Conservation (phyloP, 1,139 yeast genomes). For the Zygosaccharomyces sapae region DNA sequence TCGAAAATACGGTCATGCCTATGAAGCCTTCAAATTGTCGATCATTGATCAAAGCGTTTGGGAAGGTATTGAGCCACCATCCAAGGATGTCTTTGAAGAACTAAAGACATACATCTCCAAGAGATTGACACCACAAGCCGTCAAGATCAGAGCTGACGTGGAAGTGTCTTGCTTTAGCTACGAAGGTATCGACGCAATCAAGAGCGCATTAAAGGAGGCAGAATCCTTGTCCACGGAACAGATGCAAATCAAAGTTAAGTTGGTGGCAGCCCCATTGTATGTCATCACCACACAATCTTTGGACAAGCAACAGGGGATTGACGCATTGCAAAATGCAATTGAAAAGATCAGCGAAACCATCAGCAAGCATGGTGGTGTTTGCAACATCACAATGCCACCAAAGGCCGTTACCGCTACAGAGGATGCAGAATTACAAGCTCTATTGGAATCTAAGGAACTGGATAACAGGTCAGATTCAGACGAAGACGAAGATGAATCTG, state of each 20-base stretch:
- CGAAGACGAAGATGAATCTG: conserved; percentile 55
- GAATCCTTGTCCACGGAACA: conserved; percentile 80
- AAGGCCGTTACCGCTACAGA: conserved; percentile 98
- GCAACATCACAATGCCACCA: conserved; percentile 95
- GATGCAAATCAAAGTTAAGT: conserved; percentile 82
- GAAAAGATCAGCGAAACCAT: conserved; percentile 68
- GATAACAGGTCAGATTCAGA: conserved; percentile 61
- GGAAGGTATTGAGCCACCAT: conserved; percentile 69
- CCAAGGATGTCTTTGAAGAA: conserved; percentile 66
- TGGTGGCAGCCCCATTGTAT: conserved; percentile 96
- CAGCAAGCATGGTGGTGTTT: conserved; percentile 72
- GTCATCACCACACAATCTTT: conserved; percentile 90
- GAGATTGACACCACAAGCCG: conserved; percentile 96
- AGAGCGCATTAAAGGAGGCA: conserved; percentile 80
- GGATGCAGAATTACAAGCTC: conserved; percentile 95
- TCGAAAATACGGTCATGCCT: conserved; percentile 92
- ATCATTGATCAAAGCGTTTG: conserved; percentile 89
- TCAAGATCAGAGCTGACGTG: conserved; percentile 94
- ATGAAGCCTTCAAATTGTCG: conserved; percentile 94
- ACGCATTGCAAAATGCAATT: conserved; percentile 72
- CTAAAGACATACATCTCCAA: conserved; percentile 81
- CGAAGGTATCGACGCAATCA: conserved; percentile 97
- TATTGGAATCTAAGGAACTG: conserved; percentile 72
- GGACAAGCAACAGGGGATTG: conserved; percentile 86
- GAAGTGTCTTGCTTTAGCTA: conserved; percentile 96